Conservation (phyloP, 305 asterid genomes). For the Ilex paraguariensis region DNA sequence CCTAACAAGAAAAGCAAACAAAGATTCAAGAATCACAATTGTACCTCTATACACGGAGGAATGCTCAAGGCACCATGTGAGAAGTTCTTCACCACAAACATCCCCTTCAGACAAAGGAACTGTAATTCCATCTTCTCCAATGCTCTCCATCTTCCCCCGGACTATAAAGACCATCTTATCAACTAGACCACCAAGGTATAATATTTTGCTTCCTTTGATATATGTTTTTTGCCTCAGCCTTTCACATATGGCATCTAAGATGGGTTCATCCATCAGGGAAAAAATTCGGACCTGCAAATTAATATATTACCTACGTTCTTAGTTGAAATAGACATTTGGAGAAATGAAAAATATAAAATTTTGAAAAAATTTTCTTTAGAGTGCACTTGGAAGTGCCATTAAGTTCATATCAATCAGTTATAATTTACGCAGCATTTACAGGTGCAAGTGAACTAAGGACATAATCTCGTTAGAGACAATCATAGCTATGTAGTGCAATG, state of each 20-base stretch:
- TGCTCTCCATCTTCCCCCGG: conserved; percentile 73
- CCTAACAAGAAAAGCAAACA: neutral
- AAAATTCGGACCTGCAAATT: conserved; percentile 60
- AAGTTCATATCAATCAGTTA: neutral
- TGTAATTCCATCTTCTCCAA: conserved; percentile 54
- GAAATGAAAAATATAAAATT: neutral
- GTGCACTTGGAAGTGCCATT: neutral
- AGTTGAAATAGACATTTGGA: neutral
- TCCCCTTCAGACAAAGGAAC: conserved; percentile 65
- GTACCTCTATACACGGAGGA: conserved; percentile 66
- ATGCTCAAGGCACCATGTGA: conserved; percentile 86
- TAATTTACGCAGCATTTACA: neutral
- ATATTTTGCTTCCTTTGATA: conserved; percentile 62
- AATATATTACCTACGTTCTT: neutral
- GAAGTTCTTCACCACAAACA: conserved; percentile 90
- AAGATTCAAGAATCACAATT: conserved; percentile 7
- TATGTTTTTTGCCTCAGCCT: conserved; percentile 68
- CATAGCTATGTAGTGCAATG: too few species aligned
- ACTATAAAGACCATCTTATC: conserved; percentile 87
- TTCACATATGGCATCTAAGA: conserved; percentile 77
- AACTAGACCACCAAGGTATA: conserved; percentile 54
- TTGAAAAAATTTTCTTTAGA: neutral
- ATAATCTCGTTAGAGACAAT: neutral
- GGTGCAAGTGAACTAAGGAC: neutral
- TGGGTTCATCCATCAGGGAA: conserved; percentile 65